Base-by-base conservation (phyloP, 1,284 basidiomycete genomes). In the Trichosporon ovoides region DNA sequence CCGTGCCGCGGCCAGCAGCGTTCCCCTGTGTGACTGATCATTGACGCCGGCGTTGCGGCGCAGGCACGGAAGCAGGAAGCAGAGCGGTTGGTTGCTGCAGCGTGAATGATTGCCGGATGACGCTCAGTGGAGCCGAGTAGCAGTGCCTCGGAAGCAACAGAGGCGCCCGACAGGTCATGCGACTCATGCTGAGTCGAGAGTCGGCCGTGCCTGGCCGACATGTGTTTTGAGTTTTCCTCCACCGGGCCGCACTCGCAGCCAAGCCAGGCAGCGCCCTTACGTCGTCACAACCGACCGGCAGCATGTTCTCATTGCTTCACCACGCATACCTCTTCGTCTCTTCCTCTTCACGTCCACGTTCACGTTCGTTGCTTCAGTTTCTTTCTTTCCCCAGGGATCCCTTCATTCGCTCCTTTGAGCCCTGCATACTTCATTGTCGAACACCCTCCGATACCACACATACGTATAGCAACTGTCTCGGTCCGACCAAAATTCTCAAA, bases 251-350 rank as follows among this genome's bases (percentile, higher is more conserved):
- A 7, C 16, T 16, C 2, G 16, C 16, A 13, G 37, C 43, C 16
- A 28, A 48, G 43, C 24, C 43, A 31, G 28, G 13, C 24, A n/a
- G 43, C 43, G 24, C 43, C 13, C 13, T 37, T n/a, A 37, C 16
- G 35, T 22, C 20, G 24, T 13, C 43, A 24, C 43, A 31, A 31
- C 43, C 43, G 43, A 48, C 18, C 43, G 24, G 28, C 28, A 9
- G 20, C 38, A 19, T 18, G 43, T 48, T 48, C 43, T 31, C 43
- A 48, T 48, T 48, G 19, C 43, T 48, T 48, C 43, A 46, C 38
- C 14, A 24, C 40, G 7, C 40, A 24, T 46, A 28, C 24, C 22
- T n/a, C 16, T 48, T 28, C 43, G n/a, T n/a, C 43, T 48, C 43
- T 28, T 31, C 7, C 4, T 31, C 24, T 31, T 31, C 43, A 48